phyloP scores from a whole-genome alignment of 768 basidiomycete genomes.

The Hydnomerulius pinastri region DNA sequence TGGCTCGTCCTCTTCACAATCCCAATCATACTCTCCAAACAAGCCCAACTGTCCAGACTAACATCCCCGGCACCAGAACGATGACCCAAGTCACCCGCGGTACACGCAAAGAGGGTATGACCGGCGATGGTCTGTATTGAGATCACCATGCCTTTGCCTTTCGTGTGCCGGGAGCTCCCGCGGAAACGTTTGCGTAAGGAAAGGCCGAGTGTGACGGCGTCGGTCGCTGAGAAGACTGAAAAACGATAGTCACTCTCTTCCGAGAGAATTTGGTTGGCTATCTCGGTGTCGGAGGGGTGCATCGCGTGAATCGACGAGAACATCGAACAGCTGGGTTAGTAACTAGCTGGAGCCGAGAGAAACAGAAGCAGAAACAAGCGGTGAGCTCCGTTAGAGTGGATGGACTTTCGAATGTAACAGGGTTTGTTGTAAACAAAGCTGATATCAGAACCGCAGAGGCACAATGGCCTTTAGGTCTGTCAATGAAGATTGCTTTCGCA shows the following conservation, averaged over 20 bases:
- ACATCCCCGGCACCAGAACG: slow-evolving; percentile 69
- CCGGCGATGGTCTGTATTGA: slow-evolving; percentile 80
- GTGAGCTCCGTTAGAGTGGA: neutral
- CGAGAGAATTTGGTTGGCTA: slow-evolving; percentile 67
- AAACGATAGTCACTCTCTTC: slow-evolving; percentile 77
- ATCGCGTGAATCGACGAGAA: slow-evolving; percentile 64
- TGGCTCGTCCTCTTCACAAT: slow-evolving; percentile 81
- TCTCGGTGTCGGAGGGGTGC: slow-evolving; percentile 68
- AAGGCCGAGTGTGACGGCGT: slow-evolving; percentile 79
- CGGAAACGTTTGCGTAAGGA: slow-evolving; percentile 86
- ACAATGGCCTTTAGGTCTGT: neutral
- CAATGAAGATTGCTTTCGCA: neutral
- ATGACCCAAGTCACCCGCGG: slow-evolving; percentile 78
- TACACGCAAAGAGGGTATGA: slow-evolving; percentile 79
- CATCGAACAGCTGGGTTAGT: slow-evolving; percentile 38
- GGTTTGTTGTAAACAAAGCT: neutral
- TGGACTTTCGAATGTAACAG: neutral
- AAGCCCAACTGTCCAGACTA: slow-evolving; percentile 78
- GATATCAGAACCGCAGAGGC: neutral
- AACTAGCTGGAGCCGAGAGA: neutral
- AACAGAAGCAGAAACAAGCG: neutral
- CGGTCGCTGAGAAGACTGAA: slow-evolving; percentile 69
- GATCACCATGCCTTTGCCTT: slow-evolving; percentile 80
- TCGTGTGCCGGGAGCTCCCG: slow-evolving; percentile 64
- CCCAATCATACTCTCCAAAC: slow-evolving; percentile 76